Evolutionary conservation across 2,329 filamentous ascomycete species (phyloP).

Genomic region (Penicillium crustosum): DNA sequence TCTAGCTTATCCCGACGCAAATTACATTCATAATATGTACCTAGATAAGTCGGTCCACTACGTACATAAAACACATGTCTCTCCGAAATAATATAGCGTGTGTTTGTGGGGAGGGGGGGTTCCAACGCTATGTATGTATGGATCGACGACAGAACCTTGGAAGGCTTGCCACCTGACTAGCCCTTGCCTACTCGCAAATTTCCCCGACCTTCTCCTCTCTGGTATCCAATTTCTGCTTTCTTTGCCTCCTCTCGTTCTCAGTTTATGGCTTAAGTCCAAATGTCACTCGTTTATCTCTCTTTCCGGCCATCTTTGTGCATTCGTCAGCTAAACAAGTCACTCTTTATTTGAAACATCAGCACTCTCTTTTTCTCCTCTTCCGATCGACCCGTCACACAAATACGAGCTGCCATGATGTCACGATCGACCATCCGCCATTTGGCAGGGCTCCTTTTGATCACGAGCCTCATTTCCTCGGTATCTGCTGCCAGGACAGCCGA

Average conservation of each 20-base stretch:
- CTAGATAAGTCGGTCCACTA: neutral
- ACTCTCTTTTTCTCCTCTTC: neutral
- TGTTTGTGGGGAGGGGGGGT: neutral
- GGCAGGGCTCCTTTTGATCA: constrained; percentile 1
- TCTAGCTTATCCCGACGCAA: neutral
- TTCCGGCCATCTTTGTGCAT: neutral
- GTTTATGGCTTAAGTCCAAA: neutral
- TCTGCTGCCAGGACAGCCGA: constrained; percentile 28
- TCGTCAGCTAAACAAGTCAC: neutral
- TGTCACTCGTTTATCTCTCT: constrained; percentile 5
- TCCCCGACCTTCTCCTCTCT: neutral
- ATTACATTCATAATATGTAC: neutral
- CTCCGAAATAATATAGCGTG: neutral
- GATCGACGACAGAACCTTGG: neutral
- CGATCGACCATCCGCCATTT: neutral
- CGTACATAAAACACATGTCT: neutral
- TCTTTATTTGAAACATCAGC: neutral
- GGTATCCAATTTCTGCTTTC: neutral
- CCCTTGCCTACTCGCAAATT: neutral
- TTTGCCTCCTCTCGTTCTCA: neutral
- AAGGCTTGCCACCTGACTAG: constrained; percentile 5
- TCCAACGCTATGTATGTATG: neutral
- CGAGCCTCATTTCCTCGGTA: constrained; percentile 10
- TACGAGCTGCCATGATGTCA: constrained; percentile 13
- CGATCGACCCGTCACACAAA: neutral